Base-by-base conservation (phyloP, 768 basidiomycete species). In the Rhodotorula taiwanensis region DNA sequence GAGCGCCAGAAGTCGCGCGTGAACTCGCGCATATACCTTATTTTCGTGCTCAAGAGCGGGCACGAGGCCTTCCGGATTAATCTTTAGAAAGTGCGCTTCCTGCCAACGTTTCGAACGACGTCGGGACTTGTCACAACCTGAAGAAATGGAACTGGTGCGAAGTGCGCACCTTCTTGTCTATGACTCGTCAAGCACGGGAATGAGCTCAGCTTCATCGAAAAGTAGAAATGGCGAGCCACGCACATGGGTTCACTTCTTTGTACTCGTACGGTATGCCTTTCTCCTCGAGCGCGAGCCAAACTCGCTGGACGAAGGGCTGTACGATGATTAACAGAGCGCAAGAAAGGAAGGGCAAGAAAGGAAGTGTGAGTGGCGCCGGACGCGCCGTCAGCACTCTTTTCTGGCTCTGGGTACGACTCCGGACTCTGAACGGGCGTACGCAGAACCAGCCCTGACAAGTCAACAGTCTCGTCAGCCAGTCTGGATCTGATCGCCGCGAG, bases 51-150 rank as follows among this genome's bases (percentile, higher is more conserved):
- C 43, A 72, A 83, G 77, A 0, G 83, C 81, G 0, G 88, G 88
- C 2, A 92, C 87, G 6, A 91, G 80, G 0, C 89, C 88, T 70
- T 87, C 88, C 1, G 88, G 87, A 21, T 87, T 89, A 23, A 88
- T 78, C 42, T 86, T 83, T n/a, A 92, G 79, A 25, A 91, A 81
- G 36, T 87, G 87, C 52, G 82, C 75, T 0, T 88, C 86, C 43
- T 73, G 47, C 44, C 3, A 0, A 18, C 47, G 78, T 41, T 62
- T 81, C 82, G 80, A 34, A 83, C 76, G 71, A 83, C 83, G 45
- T 81, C 78, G 21, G 78, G 75, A 70, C 82, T n/a, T 10, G n/a
- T 15, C 3, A 23, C 4, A 27, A 13, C 25, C 30, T 52, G 18
- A 23, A n/a, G 50, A 42, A 14, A n/a, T n/a, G n/a, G n/a, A n/a